Base-by-base conservation (phyloP, 352 stramenopile species). In the Pythium rishiriense region DNA sequence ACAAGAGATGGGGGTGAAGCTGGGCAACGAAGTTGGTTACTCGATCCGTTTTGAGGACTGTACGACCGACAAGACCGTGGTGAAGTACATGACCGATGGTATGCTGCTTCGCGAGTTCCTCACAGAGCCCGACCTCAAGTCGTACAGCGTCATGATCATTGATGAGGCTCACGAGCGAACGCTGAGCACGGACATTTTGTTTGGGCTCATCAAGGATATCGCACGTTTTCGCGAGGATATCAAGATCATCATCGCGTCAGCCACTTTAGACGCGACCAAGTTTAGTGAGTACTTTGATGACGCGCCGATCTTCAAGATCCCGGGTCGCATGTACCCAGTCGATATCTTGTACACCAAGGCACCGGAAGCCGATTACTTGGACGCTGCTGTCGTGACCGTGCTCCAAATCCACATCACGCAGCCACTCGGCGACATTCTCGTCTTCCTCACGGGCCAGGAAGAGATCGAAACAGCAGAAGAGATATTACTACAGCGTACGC, bases 71-170 rank as follows among this genome's bases (percentile, higher is more conserved):
- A 81, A 98, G 57, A 99, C 97, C 2, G 89, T 98, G 52, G 99
- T 99, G 70, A 99, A 99, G 82, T 99, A 99, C 77, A 99, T 99
- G 97, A 99, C 97, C 2, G 98, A 99, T 79, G 98, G 98, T 78
- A 99, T 99, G 97, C 75, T 99, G 0, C 89, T 99, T 78, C 89
- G 98, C 66, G 98, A 99, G 75, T 99, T 99, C 73, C 80, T 99
- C 19, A 92, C 94, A 6, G 97, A 99, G 79, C 83, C 94, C 28
- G 88, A 96, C 48, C 77, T 99, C 22, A 93, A 83, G n/a, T 89
- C 96, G 58, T 98, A 98, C 72, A 88, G 80, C 21, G 94, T 92
- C 5, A 68, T 99, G 41, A 98, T 99, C 68, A 97, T 99, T 37
- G 97, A 96, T 70, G 98, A 99, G 85, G 97, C 97, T 0, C 98